Evolutionary conservation across 768 basidiomycete genomes (phyloP).

Genomic region (Termitomyces heimii): DNA sequence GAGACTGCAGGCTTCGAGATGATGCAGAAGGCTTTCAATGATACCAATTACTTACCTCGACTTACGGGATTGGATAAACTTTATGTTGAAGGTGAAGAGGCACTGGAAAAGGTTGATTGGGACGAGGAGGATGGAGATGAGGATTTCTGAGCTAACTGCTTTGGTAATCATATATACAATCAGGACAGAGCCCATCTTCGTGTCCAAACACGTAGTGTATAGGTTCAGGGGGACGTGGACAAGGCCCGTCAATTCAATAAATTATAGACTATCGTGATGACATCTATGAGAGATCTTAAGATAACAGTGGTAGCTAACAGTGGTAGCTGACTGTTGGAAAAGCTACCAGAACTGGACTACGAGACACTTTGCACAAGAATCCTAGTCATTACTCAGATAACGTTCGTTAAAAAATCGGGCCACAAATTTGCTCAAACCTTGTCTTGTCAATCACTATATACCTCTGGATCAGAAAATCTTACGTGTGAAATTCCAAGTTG

Average conservation of each 20-base stretch:
- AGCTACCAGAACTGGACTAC: too few relatives aligned
- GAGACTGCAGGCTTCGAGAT: conserved; percentile 74
- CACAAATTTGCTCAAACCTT: neutral
- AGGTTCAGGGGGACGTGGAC: too few relatives aligned
- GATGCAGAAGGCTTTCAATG: conserved; percentile 79
- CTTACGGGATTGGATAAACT: conserved; percentile 78
- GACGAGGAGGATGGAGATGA: conserved; percentile 53
- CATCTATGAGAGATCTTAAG: too few relatives aligned
- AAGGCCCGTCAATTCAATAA: too few relatives aligned
- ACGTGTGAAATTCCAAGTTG: neutral
- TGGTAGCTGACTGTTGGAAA: too few relatives aligned
- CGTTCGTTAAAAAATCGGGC: neutral
- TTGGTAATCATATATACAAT: neutral
- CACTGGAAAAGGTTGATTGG: conserved; percentile 71
- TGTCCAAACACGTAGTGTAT: neutral
- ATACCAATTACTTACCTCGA: conserved; percentile 64
- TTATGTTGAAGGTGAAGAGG: conserved; percentile 68
- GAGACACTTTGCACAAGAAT: too few relatives aligned
- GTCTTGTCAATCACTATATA: too few relatives aligned
- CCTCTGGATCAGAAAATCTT: neutral
- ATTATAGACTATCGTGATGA: too few relatives aligned
- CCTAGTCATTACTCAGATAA: too few relatives aligned
- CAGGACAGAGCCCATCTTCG: neutral
- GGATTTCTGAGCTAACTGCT: conserved; percentile 17
- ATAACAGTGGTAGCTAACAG: too few relatives aligned